A percentile compares a stretch with the other conserved stretches of the same genome.
These are phyloP conservation scores for Rhizopogon rudus DNA, from an alignment of 768 basidiomycete genomes.

Conservation along the genomic window DNA sequence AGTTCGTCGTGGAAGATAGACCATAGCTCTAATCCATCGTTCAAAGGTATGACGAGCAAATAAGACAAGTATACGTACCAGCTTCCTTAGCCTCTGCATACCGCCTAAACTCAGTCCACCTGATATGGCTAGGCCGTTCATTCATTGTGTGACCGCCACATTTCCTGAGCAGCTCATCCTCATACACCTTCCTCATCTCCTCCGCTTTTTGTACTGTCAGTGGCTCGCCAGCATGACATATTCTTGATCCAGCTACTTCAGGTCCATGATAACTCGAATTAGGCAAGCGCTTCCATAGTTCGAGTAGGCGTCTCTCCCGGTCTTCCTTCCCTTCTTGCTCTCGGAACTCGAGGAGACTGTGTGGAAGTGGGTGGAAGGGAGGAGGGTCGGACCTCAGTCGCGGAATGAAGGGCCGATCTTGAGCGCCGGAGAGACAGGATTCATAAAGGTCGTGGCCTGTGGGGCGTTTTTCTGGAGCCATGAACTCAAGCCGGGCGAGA, in stretches of 20 bases:
- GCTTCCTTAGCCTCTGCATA: constrained; percentile 81
- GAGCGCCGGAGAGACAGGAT: constrained; percentile 44
- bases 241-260: constrained; percentile 15
- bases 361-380: constrained; percentile 34
- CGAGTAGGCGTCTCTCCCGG: constrained; percentile 55
- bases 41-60: constrained; percentile 12
- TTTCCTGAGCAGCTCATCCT: constrained; percentile 63
- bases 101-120: constrained; percentile 67
- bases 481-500: constrained; percentile 4
- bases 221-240: constrained; percentile 11
- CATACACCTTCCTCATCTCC: constrained; percentile 64
- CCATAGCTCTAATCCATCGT: constrained; percentile 68
- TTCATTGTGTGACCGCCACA: constrained; percentile 42
- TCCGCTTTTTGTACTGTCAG: constrained; percentile 54
- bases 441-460: constrained; percentile 51
- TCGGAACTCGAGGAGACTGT: constrained; percentile 59
- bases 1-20: constrained; percentile 85
- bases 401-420: constrained; percentile 54
- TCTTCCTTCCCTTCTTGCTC: constrained; percentile 56
- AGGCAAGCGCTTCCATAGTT: constrained; percentile 60
- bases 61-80: constrained; percentile 42
- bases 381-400: constrained; percentile 51
- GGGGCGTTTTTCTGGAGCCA: constrained; percentile 22
- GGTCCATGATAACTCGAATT: constrained; percentile 22
- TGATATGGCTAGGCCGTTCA: constrained; percentile 42